Evolutionary conservation across 164 flowering plant genomes (phyloP).

Genomic region (Nelumbo lutea): DNA sequence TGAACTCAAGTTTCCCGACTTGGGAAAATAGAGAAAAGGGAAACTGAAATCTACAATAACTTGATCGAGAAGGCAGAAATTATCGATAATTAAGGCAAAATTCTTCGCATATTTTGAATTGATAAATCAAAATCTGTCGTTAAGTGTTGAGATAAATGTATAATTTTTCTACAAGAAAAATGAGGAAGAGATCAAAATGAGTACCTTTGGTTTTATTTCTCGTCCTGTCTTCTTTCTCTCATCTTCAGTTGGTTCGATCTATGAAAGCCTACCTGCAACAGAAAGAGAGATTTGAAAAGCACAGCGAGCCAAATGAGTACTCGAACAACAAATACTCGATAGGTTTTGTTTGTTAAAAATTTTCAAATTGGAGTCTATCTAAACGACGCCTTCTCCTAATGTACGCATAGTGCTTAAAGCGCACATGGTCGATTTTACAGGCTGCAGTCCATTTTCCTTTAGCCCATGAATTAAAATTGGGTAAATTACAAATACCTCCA

Average conservation of each 20-base stretch:
- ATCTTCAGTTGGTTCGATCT: not conserved
- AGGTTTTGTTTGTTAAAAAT: too few relatives aligned
- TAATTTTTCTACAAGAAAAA: not conserved
- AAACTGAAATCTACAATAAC: not conserved
- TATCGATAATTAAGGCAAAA: not conserved
- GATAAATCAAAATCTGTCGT: not conserved
- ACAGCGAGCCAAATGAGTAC: not conserved
- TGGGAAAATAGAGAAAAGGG: not conserved
- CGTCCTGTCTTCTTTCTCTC: not conserved
- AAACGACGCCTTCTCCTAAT: too few relatives aligned
- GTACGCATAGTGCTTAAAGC: too few relatives aligned
- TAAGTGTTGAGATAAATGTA: not conserved
- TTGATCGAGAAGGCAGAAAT: not conserved
- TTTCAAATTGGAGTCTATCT: too few relatives aligned
- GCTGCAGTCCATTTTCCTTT: too few relatives aligned
- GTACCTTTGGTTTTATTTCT: not conserved
- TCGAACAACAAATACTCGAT: not conserved
- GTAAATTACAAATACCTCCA: too few relatives aligned
- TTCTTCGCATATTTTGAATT: not conserved
- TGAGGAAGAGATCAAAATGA: not conserved
- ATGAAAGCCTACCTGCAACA: conserved; percentile 10
- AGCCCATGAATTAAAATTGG: too few relatives aligned
- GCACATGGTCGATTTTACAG: too few relatives aligned
- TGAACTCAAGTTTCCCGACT: conserved; percentile 2
- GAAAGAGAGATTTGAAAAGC: conserved; percentile 1